Evolutionary conservation across 345 rosid species (phyloP).

Genomic region (Schrenkiella parvula): DNA sequence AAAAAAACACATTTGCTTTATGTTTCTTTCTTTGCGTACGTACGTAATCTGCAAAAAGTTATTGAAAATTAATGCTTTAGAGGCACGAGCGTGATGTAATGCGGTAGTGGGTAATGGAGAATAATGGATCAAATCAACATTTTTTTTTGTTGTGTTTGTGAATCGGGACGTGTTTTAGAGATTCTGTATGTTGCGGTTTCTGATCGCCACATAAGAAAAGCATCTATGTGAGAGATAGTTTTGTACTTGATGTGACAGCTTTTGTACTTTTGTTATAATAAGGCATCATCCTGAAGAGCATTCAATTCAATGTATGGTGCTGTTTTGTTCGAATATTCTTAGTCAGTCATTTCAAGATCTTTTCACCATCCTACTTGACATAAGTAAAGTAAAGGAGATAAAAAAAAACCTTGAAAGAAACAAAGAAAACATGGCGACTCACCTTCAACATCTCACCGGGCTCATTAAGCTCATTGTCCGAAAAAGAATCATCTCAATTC

Average conservation of each 20-base stretch:
- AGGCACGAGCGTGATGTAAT: slow-evolving; percentile 28
- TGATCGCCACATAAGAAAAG: slow-evolving; percentile 33
- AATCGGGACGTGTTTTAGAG: slow-evolving; percentile 26
- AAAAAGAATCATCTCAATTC: too few relatives aligned
- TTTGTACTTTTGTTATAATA: slow-evolving; percentile 16
- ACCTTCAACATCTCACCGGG: too few relatives aligned
- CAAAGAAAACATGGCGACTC: too few relatives aligned
- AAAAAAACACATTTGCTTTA: background rate
- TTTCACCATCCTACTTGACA: slow-evolving; percentile 6
- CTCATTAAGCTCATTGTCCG: too few relatives aligned
- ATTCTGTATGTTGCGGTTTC: slow-evolving; percentile 30
- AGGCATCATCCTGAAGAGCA: slow-evolving; percentile 10
- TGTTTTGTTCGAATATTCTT: slow-evolving; percentile 28
- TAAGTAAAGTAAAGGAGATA: background rate
- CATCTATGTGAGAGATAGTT: slow-evolving; percentile 11
- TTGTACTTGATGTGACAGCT: slow-evolving; percentile 30
- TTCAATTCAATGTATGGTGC: slow-evolving; percentile 16
- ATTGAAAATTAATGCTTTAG: slow-evolving; percentile 14
- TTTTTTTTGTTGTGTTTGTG: background rate
- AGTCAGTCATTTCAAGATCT: slow-evolving; percentile 22
- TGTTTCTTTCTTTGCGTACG: slow-evolving; percentile 3
- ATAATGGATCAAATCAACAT: slow-evolving; percentile 25
- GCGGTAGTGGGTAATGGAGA: slow-evolving; percentile 30
- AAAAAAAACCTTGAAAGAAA: background rate
- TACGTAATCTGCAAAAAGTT: slow-evolving; percentile 25